Percentiles rank a stretch among this genome's conserved stretches.
Evolutionary conservation across 1,284 basidiomycete genomes (phyloP).

Genomic region (Thecaphora thlaspeos): DNA sequence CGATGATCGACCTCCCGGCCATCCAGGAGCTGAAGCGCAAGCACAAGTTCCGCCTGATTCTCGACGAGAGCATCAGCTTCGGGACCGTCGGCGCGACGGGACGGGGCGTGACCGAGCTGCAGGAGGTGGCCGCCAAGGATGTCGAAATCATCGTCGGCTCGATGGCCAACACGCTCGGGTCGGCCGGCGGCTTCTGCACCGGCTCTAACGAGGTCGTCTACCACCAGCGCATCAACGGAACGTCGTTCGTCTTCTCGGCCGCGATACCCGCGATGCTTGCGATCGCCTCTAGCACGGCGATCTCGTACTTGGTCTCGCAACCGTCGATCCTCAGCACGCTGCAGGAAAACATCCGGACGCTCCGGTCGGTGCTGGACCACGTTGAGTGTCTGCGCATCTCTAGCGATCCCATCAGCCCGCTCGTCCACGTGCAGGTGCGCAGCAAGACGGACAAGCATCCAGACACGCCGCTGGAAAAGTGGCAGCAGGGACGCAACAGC

Average conservation of each 20-base stretch:
- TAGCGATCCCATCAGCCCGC: constrained; percentile 77
- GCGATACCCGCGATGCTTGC: constrained; percentile 87
- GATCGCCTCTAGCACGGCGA: constrained; percentile 79
- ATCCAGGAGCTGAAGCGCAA: constrained; percentile 90
- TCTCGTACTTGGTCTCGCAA: constrained; percentile 67
- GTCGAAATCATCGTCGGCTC: constrained; percentile 71
- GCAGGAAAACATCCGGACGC: constrained; percentile 75
- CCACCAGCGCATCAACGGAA: constrained; percentile 95
- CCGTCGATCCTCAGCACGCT: constrained; percentile 74
- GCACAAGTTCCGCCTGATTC: constrained; percentile 91
- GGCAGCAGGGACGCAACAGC: constrained; percentile 24
- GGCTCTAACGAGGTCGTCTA: constrained; percentile 79
- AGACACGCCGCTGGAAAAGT: constrained; percentile 39
- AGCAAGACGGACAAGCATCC: constrained; percentile 47
- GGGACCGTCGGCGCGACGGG: constrained; percentile 89
- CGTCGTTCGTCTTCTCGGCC: constrained; percentile 93
- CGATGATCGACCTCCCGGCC: constrained; percentile 84
- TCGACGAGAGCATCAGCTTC: constrained; percentile 92
- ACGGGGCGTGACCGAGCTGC: constrained; percentile 88
- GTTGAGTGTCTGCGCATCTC: constrained; percentile 76
- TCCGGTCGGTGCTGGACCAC: constrained; percentile 74
- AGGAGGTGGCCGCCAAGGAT: constrained; percentile 71
- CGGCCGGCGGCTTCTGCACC: constrained; percentile 92
- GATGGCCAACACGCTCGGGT: constrained; percentile 77
- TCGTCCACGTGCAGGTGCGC: constrained; percentile 79